These are phyloP conservation scores for Pleurotus giganteus DNA, from an alignment of 768 basidiomycete genomes.

Conservation along the genomic window DNA sequence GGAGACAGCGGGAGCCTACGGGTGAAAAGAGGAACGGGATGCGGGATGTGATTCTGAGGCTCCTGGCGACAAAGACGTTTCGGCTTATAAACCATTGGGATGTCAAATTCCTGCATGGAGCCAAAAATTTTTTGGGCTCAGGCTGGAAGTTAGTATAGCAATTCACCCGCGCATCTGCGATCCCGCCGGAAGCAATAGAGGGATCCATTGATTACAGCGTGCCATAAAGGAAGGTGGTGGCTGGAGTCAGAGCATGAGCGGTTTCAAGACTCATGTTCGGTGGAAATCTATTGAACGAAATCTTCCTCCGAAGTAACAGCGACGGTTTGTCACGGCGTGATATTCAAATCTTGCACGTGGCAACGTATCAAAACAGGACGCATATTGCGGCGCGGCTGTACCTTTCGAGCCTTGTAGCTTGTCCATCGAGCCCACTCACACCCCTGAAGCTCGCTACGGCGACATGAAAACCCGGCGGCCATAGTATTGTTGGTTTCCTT, in stretches of 20 bases:
- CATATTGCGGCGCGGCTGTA: conserved; percentile 1
- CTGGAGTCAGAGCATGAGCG: background rate
- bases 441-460: conserved; percentile 3
- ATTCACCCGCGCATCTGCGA: conserved; percentile 6
- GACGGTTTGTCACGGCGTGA: background rate
- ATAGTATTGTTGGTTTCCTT: background rate
- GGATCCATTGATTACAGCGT: background rate
- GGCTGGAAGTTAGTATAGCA: background rate
- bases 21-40: conserved; percentile 1
- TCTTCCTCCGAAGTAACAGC: conserved; percentile 11
- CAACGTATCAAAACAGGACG: conserved; percentile 1
- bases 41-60: conserved; percentile 6
- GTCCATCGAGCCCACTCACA: background rate
- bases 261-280: conserved; percentile 4
- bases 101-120: conserved; percentile 6
- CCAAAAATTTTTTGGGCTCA: background rate
- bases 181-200: conserved; percentile 3
- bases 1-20: background rate
- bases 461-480: background rate
- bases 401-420: background rate
- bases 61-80: conserved; percentile 5
- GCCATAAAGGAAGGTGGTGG: conserved; percentile 6
- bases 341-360: conserved; percentile 8
- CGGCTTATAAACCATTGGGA: conserved; percentile 7
- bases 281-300: conserved; percentile 3